A percentile compares a stretch with the other conserved stretches of the same genome.
Conservation (phyloP, 257 asterid genomes). For the Fraxinus quadrangulata region DNA sequence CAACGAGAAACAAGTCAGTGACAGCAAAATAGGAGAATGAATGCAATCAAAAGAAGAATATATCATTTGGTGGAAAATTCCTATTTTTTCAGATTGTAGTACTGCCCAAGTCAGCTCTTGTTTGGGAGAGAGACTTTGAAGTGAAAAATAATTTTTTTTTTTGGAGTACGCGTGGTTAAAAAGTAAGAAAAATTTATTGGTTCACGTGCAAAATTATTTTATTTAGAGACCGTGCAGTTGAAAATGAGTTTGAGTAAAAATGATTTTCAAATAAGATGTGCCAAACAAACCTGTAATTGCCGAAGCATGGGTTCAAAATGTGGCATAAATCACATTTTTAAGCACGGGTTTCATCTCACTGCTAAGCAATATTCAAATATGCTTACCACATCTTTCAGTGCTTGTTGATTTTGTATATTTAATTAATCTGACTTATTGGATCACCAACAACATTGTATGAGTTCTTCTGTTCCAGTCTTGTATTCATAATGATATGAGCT, state of each 20-base stretch:
- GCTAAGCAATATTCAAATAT: neutral
- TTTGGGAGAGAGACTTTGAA: too few species aligned
- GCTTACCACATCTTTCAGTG: neutral
- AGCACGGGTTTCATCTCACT: neutral
- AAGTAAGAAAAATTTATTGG: too few species aligned
- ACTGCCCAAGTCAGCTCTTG: neutral
- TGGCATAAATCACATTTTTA: neutral
- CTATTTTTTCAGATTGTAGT: neutral
- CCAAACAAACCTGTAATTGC: too few species aligned
- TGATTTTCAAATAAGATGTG: too few species aligned
- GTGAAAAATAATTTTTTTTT: too few species aligned
- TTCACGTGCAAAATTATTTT: too few species aligned
- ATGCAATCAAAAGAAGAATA: neutral
- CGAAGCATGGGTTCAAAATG: neutral
- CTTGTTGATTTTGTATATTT: neutral
- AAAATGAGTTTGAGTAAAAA: too few species aligned
- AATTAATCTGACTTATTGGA: neutral
- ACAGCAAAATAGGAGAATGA: neutral
- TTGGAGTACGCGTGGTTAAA: too few species aligned
- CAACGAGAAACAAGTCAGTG: slow-evolving; percentile 19
- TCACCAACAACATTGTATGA: neutral
- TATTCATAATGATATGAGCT: neutral
- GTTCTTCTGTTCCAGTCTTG: neutral
- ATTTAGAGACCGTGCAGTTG: too few species aligned
- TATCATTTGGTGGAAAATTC: neutral